phyloP scores from a whole-genome alignment of 2,329 filamentous ascomycete genomes.

The Cordyceps pruinosa region DNA sequence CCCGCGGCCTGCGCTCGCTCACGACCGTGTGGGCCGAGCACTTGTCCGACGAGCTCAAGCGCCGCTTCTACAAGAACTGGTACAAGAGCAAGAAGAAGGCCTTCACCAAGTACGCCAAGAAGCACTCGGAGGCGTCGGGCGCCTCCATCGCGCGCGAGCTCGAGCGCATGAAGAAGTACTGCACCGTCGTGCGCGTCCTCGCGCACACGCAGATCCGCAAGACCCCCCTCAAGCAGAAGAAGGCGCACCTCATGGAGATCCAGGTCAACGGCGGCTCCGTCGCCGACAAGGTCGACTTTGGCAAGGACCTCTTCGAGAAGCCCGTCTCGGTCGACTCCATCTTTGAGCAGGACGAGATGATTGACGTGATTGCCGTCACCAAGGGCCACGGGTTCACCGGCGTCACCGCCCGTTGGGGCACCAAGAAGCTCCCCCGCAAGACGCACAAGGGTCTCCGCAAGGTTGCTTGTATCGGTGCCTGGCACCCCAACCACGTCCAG shows the following conservation, averaged over 20 bases:
- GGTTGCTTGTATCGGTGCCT: constrained; percentile 99
- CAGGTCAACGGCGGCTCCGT: constrained; percentile 97
- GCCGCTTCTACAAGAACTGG: constrained; percentile 99
- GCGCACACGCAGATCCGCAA: constrained; percentile 99
- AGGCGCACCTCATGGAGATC: constrained; percentile 99
- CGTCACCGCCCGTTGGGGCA: constrained; percentile 97
- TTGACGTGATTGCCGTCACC: constrained; percentile 98
- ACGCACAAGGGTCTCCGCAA: constrained; percentile 99
- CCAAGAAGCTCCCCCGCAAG: constrained; percentile 99
- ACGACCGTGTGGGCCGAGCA: constrained; percentile 99
- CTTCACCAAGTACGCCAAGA: constrained; percentile 99
- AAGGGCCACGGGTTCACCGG: constrained; percentile 98
- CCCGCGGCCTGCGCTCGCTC: constrained; percentile 96
- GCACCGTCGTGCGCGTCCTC: constrained; percentile 97
- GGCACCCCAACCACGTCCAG: constrained; percentile 99
- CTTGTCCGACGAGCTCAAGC: constrained; percentile 96
- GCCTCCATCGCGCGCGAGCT: constrained; percentile 91
- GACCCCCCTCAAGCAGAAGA: constrained; percentile 99
- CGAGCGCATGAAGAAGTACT: constrained; percentile 99
- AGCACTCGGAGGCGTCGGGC: constrained; percentile 91
- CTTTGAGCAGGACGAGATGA: constrained; percentile 99
- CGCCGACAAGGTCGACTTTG: constrained; percentile 95
- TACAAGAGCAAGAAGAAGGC: constrained; percentile 99
- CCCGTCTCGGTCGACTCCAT: constrained; percentile 84
- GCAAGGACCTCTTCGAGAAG: constrained; percentile 97